Evolutionary conservation across 148 eudicot species (phyloP), one percentile per base, ranked within the genome.

Genomic region (Drosera capensis): DNA sequence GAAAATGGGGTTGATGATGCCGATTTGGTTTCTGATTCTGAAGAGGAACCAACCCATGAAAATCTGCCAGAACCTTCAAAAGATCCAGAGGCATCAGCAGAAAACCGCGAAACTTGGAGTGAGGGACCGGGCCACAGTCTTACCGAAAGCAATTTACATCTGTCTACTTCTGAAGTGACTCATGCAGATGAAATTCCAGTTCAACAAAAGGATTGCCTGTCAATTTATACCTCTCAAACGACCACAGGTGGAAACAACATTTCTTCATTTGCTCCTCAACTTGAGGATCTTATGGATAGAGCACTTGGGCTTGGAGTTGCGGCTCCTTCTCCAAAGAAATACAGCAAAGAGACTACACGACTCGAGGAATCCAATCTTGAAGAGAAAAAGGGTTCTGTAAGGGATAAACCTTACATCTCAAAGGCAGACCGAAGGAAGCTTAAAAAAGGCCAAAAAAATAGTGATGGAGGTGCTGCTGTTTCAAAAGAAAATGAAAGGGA

Each of bases 261-360:
- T 41, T 19, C 60, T 48, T 55, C 73, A 44, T 69, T 49, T 35
- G 57, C 74, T 26, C 58, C 70, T 16, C 68, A 78, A 48, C 77
- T 90, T 49, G 95, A 90, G 67, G 84, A 84, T 71, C 75, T 90
- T 47, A 58, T 90, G 54, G 97, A 90, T 64, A 84, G 66, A 66
- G 97, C 97, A 51, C 95, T 90, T 38, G 95, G 79, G 75, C 84
- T 90, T 75, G 95, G 97, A 43, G 64, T 81, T 67, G 57, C 85
- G 45, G 51, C 75, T 60, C 60, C 58, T 25, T 54, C 79, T 46
- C 47, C 64, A 55, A 73, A 66, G 60, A 65, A 47, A 18, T 75
- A 71, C 72, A 78, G 68, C 43, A 43, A 43, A 40, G 71, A 58
- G 58, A 48, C 57, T 55, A 67, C 70, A 50, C 73, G 65, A 62